phyloP scores from a whole-genome alignment of 129 eudicot species.

The Lactuca saligna region DNA sequence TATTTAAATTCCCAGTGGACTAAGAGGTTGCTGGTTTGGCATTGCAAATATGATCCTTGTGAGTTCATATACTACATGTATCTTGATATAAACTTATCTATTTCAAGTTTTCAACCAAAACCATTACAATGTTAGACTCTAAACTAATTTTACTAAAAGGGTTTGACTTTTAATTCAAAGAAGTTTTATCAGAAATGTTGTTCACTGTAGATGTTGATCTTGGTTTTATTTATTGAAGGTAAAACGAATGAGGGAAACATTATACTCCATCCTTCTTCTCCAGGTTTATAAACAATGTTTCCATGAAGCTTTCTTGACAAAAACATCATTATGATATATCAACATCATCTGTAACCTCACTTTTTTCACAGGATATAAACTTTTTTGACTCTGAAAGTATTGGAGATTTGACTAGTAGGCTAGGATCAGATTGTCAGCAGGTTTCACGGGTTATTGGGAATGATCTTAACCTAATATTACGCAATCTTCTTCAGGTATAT shows the following conservation, averaged over 20 bases:
- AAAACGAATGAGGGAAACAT: conserved; percentile 85
- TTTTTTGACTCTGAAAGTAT: conserved; percentile 91
- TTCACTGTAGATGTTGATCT: neutral
- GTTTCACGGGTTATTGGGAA: conserved; percentile 98
- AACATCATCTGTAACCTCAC: conserved; percentile 10
- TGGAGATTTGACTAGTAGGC: conserved; percentile 96
- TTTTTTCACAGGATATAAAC: conserved; percentile 69
- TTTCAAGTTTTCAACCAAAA: conserved; percentile 3
- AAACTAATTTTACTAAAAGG: neutral
- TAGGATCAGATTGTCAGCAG: conserved; percentile 98
- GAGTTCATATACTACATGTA: conserved; percentile 41
- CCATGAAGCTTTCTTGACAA: neutral
- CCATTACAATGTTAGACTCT: neutral
- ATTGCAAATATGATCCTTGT: conserved; percentile 98
- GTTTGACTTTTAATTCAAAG: neutral
- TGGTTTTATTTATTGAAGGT: conserved; percentile 52
- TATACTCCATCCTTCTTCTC: conserved; percentile 76
- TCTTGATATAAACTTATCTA: conserved; percentile 3
- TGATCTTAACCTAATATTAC: conserved; percentile 82
- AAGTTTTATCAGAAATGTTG: neutral
- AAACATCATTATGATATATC: conserved; percentile 2
- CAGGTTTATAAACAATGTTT: conserved; percentile 56
- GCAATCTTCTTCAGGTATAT: conserved; percentile 88
- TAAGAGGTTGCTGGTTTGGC: conserved; percentile 90
- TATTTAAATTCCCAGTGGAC: conserved; percentile 65